Percentiles rank a stretch among this genome's conserved stretches.
Conservation (phyloP, 768 basidiomycete genomes). For the Kwoniella pini region DNA sequence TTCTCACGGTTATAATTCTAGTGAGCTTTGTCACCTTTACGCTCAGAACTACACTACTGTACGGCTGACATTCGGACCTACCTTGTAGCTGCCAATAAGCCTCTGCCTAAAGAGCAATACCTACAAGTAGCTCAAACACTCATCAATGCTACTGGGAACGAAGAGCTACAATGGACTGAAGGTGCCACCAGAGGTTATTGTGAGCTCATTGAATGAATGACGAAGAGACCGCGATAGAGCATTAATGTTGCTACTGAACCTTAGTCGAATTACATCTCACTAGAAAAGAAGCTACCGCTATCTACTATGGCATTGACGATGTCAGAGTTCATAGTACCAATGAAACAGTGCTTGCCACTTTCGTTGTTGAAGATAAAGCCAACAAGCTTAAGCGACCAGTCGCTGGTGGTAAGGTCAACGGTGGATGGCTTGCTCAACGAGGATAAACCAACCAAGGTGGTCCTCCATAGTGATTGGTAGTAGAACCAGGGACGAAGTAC, state of each 20-base stretch:
- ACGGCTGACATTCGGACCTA: neutral
- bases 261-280: conserved; percentile 60
- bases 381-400: conserved; percentile 61
- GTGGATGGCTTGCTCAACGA: conserved; percentile 52
- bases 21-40: neutral
- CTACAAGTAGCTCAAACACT: conserved; percentile 52
- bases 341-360: conserved; percentile 15
- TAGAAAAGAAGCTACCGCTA: conserved; percentile 59
- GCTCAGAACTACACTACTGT: neutral
- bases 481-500: no score
- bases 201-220: conserved; percentile 5
- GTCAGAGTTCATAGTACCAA: conserved; percentile 9
- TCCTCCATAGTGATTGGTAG: no score
- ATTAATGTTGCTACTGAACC: neutral
- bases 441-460: no score
- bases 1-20: conserved; percentile 6
- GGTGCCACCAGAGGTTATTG: conserved; percentile 64
- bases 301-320: conserved; percentile 64
- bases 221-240: neutral
- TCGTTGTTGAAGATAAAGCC: conserved; percentile 52
- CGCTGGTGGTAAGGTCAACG: conserved; percentile 58
- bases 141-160: conserved; percentile 55
- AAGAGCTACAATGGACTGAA: conserved; percentile 65
- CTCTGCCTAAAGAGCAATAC: conserved; percentile 25
- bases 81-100: conserved; percentile 14